phyloP scores from a whole-genome alignment of 768 basidiomycete genomes.

The Candolleomyces aberdarensis region DNA sequence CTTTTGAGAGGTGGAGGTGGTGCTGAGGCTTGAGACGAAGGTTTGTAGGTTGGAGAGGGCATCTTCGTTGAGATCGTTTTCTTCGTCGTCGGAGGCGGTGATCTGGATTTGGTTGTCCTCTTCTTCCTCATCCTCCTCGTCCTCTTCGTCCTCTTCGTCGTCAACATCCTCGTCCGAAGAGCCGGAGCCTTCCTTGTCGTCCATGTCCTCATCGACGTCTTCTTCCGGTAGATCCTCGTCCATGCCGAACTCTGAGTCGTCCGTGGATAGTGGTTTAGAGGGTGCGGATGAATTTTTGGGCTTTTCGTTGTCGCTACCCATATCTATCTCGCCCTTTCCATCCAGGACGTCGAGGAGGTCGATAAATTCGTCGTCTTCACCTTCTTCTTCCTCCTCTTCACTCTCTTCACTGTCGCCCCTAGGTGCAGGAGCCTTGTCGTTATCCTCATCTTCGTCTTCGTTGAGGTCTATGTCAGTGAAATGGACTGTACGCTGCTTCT shows the following conservation, averaged over 20 bases:
- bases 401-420: conserved; percentile 34
- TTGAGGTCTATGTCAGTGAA: conserved; percentile 60
- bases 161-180: too few species aligned
- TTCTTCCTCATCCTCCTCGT: conserved; percentile 28
- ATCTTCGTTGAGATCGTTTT: conserved; percentile 45
- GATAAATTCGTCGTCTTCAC: conserved; percentile 53
- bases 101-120: conserved; percentile 39
- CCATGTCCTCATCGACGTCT: conserved; percentile 20
- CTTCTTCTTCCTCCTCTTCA: conserved; percentile 47
- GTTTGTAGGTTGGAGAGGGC: conserved; percentile 67
- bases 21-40: conserved; percentile 69
- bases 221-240: conserved; percentile 9
- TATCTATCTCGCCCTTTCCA: conserved; percentile 51
- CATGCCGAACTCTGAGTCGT: neutral
- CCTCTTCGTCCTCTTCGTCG: conserved; percentile 33
- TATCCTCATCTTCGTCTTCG: conserved; percentile 33
- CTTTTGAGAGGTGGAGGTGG: conserved; percentile 50
- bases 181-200: conserved; percentile 24
- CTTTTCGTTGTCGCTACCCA: conserved; percentile 34
- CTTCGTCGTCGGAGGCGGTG: conserved; percentile 49
- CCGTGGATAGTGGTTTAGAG: conserved; percentile 12
- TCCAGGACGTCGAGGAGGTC: conserved; percentile 67
- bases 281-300: conserved; percentile 20
- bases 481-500: conserved; percentile 31
- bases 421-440: conserved; percentile 23